Conservation (phyloP, 768 basidiomycete genomes). For the Auriscalpium orientale region DNA sequence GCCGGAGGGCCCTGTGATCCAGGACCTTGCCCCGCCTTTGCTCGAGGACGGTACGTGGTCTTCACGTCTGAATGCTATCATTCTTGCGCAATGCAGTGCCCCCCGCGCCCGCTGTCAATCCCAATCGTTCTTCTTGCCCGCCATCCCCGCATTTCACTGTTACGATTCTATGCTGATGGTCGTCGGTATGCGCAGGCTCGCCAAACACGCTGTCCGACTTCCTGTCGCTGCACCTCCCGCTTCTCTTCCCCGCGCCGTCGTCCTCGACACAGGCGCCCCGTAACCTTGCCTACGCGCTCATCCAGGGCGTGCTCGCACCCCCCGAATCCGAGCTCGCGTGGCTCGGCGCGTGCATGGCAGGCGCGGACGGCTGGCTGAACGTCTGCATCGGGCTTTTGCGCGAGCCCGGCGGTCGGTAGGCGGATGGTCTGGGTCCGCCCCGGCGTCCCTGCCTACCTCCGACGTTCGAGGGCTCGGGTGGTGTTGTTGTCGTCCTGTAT, state of each 20-base stretch:
- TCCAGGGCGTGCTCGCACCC: conserved; percentile 82
- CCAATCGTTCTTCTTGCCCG: too few species aligned
- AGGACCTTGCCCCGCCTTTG: conserved; percentile 80
- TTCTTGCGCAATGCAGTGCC: not conserved
- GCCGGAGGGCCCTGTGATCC: conserved; percentile 83
- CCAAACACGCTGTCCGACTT: conserved; percentile 63
- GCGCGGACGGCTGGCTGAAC: conserved; percentile 94
- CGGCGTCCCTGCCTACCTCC: not conserved
- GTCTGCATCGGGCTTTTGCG: conserved; percentile 60
- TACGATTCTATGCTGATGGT: conserved; percentile 6
- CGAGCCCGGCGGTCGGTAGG: conserved; percentile 5
- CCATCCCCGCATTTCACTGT: not conserved
- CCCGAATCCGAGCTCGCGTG: conserved; percentile 87
- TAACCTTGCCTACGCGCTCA: conserved; percentile 66
- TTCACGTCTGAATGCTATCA: conserved; percentile 1
- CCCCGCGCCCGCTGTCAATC: not conserved
- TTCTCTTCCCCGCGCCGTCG: conserved; percentile 57
- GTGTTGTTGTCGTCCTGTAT: too few species aligned
- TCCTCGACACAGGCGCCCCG: conserved; percentile 15
- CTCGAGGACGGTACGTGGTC: conserved; percentile 60
- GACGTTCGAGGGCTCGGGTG: too few species aligned
- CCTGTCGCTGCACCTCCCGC: conserved; percentile 67
- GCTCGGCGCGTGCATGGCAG: conserved; percentile 87
- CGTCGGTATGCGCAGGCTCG: conserved; percentile 41
- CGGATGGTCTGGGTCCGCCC: not conserved